Percentiles rank a stretch among this genome's conserved stretches.
These are phyloP conservation scores for Ophiocordyceps australis DNA, from an alignment of 2,329 filamentous ascomycete species.

Conservation along the genomic window DNA sequence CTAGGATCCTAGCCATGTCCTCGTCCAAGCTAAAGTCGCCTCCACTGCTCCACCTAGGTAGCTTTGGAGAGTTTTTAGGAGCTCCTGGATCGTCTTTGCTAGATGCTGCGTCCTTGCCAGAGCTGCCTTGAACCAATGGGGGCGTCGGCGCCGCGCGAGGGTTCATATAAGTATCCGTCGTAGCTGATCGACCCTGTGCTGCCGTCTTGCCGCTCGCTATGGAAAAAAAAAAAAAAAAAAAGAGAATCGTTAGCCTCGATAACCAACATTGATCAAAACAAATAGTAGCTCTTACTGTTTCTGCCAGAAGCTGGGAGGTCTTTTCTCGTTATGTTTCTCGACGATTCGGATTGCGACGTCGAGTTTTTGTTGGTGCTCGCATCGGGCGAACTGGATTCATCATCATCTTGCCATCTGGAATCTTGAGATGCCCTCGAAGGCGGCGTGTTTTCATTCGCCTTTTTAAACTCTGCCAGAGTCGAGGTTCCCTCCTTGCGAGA, in stretches of 20 bases:
- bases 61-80: slow-evolving; percentile 41
- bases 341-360: slow-evolving; percentile 16
- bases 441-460: slow-evolving; percentile 15
- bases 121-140: slow-evolving; percentile 17
- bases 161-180: slow-evolving; percentile 35
- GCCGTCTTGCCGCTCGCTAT: slow-evolving; percentile 10
- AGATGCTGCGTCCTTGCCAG: slow-evolving; percentile 27
- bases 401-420: slow-evolving; percentile 35
- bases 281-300: slow-evolving; percentile 17
- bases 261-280: background rate
- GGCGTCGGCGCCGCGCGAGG: slow-evolving; percentile 37
- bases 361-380: slow-evolving; percentile 16
- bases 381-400: slow-evolving; percentile 22
- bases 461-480: slow-evolving; percentile 10
- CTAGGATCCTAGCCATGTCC: slow-evolving; percentile 80
- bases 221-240: too few species aligned
- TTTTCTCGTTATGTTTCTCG: slow-evolving; percentile 43
- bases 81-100: slow-evolving; percentile 20
- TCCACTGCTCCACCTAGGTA: slow-evolving; percentile 59
- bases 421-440: slow-evolving; percentile 39
- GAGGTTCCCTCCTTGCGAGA: slow-evolving; percentile 8
- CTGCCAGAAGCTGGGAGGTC: slow-evolving; percentile 31
- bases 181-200: slow-evolving; percentile 6
- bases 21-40: slow-evolving; percentile 90
- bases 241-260: too few species aligned